Evolutionary conservation across 805 yeast genomes (phyloP), one percentile per base, ranked within the genome.

Genomic region (Kregervanrija fluxuum): DNA sequence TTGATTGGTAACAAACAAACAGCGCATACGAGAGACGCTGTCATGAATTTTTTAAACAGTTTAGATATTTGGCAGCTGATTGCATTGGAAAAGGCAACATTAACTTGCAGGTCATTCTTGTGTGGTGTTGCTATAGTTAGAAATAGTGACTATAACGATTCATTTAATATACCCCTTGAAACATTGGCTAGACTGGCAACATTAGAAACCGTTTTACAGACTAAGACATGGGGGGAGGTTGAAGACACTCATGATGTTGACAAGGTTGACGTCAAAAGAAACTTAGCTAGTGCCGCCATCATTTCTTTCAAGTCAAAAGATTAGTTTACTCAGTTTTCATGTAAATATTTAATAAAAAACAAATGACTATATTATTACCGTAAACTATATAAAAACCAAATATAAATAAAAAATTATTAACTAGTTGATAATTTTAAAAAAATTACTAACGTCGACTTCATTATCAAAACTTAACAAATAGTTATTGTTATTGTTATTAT

Each of bases 191-290:
- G 78, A 55, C 75, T 84, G 46, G 89, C 89, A 9, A 81, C 84
- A 45, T 69, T 93, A 55, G 99, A 93, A 59, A 81, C 82, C 11
- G 79, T 82, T 32, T 77, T 77, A 64, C 99, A 93, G 66, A 85
- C 95, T 33, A 80, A 79, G 16, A 75, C 81, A 57, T 93, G 99
- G 99, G 99, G 99, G 31, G 97, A 91, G 64, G 98, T 91, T 17
- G 98, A 93, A 66, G 99, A 93, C 59, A 88, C 98, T 2, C 99
- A 93, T 60, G 99, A 93, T 62, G 97, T 93, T n/a, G 95, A 87
- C 56, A 82, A 84, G 62, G 95, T 82, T 35, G 97, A 93, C 54
- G 73, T 95, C 55, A 72, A 87, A 56, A 80, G 97, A 64, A 80
- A 81, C 56, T 73, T 93, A 39, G 80, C 91, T 33, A 76, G 88